A percentile compares a stretch with the other conserved stretches of the same genome.
phyloP scores from a whole-genome alignment of 2,329 filamentous ascomycete genomes.

The Parascedosporium putredinis region DNA sequence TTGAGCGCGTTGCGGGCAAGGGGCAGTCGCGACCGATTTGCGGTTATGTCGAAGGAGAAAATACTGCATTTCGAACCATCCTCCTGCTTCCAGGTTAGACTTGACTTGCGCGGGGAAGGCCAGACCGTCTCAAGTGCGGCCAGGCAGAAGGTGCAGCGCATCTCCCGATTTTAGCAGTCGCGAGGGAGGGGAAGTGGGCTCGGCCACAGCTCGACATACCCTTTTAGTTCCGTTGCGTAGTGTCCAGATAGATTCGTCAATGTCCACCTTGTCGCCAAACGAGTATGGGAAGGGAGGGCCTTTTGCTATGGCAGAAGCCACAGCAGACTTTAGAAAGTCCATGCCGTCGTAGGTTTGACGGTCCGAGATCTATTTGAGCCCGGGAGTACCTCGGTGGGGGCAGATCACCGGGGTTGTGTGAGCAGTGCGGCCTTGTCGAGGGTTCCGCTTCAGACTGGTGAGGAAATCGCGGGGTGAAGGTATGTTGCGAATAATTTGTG shows the following conservation, averaged over 20 bases:
- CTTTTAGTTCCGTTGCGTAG: constrained; percentile 87
- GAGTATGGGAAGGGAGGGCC: constrained; percentile 86
- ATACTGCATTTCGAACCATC: constrained; percentile 92
- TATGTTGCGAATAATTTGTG: no score
- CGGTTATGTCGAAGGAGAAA: constrained; percentile 82
- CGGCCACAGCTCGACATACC: no score
- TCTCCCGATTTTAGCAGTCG: neutral
- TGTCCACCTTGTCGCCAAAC: constrained; percentile 85
- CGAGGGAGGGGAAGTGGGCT: constrained; percentile 7
- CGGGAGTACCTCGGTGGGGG: no score
- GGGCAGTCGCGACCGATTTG: constrained; percentile 71
- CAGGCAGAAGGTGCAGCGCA: neutral
- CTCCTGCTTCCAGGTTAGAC: constrained; percentile 47
- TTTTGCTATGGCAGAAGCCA: constrained; percentile 92
- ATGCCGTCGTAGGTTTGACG: constrained; percentile 40
- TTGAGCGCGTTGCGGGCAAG: constrained; percentile 89
- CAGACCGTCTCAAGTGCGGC: neutral
- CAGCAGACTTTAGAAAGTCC: constrained; percentile 97
- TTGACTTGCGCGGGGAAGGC: neutral
- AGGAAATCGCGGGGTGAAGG: neutral
- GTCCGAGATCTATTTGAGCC: no score
- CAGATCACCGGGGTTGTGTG: no score
- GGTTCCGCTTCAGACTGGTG: neutral
- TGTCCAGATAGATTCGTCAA: constrained; percentile 93
- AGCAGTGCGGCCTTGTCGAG: no score